Conservation (phyloP, 371 early-diverging fungal species). For the Apophysomyces trapeziformis region DNA sequence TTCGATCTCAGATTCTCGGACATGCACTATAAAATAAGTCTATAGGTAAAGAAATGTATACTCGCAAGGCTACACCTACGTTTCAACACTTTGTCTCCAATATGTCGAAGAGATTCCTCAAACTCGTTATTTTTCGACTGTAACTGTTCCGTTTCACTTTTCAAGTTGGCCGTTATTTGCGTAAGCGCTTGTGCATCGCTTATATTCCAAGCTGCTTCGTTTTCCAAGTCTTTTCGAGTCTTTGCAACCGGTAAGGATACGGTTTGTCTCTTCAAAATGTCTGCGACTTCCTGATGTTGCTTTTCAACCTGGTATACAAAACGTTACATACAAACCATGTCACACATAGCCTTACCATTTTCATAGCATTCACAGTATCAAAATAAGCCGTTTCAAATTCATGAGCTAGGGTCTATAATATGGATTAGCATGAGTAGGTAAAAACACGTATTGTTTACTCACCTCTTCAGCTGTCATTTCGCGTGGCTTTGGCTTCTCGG, state of each 20-base stretch:
- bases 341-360: slow-evolving; percentile 17
- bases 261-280: not conserved
- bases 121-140: not conserved
- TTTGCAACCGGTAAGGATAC: not conserved
- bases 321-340: not conserved
- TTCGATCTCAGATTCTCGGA: slow-evolving; percentile 15
- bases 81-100: not conserved
- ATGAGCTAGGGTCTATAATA: slow-evolving; percentile 29
- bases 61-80: not conserved
- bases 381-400: slow-evolving; percentile 34
- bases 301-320: slow-evolving; percentile 5
- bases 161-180: not conserved
- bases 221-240: slow-evolving; percentile 5
- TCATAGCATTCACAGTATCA: slow-evolving; percentile 22
- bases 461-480: slow-evolving; percentile 12
- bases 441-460: not conserved
- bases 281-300: not conserved
- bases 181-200: not conserved
- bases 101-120: not conserved
- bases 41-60: not conserved
- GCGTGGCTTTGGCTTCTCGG: slow-evolving; percentile 20
- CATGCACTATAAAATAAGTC: slow-evolving; percentile 2
- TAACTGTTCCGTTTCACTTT: slow-evolving; percentile 11
- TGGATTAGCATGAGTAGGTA: not conserved
- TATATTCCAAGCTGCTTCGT: not conserved